Percentiles rank a stretch among this genome's conserved stretches.
Evolutionary conservation across 2,329 filamentous ascomycete genomes (phyloP).

Genomic region (Exophiala sp.): DNA sequence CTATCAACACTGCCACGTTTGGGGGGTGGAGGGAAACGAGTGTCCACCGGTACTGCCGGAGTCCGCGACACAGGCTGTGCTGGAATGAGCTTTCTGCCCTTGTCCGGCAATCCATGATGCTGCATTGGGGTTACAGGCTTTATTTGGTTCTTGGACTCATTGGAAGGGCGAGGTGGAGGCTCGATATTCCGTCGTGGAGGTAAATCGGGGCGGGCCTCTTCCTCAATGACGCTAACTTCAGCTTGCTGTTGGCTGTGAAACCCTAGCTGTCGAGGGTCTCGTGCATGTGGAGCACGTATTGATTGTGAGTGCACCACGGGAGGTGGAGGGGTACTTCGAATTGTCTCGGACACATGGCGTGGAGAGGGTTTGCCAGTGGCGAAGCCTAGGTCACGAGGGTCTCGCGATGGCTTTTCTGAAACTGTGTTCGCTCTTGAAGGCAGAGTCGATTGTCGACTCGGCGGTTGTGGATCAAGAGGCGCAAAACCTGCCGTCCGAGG

Average conservation of each 20-base stretch:
- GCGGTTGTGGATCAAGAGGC: slow-evolving; percentile 11
- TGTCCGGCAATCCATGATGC: slow-evolving; percentile 11
- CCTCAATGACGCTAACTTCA: slow-evolving; percentile 8
- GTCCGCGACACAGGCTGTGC: slow-evolving; percentile 20
- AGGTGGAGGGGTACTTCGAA: slow-evolving; percentile 18
- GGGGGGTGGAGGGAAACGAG: slow-evolving; percentile 33
- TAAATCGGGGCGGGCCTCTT: slow-evolving; percentile 47
- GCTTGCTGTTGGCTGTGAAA: slow-evolving; percentile 12
- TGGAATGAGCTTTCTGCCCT: slow-evolving; percentile 14
- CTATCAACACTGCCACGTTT: slow-evolving; percentile 29
- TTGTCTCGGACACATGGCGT: slow-evolving; percentile 26
- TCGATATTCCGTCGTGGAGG: slow-evolving; percentile 42
- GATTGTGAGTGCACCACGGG: slow-evolving; percentile 26
- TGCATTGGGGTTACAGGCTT: slow-evolving; percentile 2
- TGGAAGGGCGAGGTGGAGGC: slow-evolving; percentile 24
- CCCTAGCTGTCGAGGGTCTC: slow-evolving; percentile 26
- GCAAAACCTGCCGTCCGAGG: slow-evolving; percentile 18
- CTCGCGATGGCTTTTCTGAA: slow-evolving; percentile 22
- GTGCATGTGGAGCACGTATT: slow-evolving; percentile 3
- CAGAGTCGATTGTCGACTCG: slow-evolving; percentile 7
- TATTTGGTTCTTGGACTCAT: slow-evolving; percentile 23
- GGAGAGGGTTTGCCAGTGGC: slow-evolving; percentile 47
- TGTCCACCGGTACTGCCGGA: slow-evolving; percentile 24
- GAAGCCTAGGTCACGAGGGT: slow-evolving; percentile 35
- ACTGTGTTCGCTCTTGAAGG: slow-evolving; percentile 22